Evolutionary conservation across 2,329 filamentous ascomycete genomes (phyloP), one percentile per base, ranked within the genome.

Genomic region (Xylaria sp.): DNA sequence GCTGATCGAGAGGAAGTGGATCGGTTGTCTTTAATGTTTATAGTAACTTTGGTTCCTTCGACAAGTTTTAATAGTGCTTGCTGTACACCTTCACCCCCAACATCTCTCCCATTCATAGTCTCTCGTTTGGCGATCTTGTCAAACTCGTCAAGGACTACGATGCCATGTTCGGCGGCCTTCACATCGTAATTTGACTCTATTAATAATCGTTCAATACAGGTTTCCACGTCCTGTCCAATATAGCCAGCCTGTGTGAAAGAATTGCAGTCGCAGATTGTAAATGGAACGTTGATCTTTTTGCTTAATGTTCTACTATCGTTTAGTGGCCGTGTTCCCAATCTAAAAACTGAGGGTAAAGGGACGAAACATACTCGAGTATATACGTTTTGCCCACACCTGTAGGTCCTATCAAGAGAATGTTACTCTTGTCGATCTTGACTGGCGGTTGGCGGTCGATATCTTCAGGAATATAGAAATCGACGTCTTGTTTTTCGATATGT

Each of bases 371-470:
- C 88, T 90, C 88, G 55, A 94, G 88, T 82, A 99, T 98, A 69
- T 98, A 90, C 0, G 96, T 99, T 82, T 99, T 99, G 14, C 96
- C 96, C 5, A 98, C 94, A 2, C 96, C 96, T 0, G 94, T 97
- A 0, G 96, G 96, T 0, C 96, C 96, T 30, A 98, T 87, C 61
- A 98, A 83, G 50, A 99, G 84, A 48, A 99, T 86, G 78, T 99
- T 99, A 75, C 94, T 97, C 82, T 99, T 99, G 79, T 98, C 94
- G 69, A 99, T 91, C 73, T 92, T 93, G 74, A 97, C 83, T 30
- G 82, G 82, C 11, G 83, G 79, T 1, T 82, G 79, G 3, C 78
- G 71, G 3, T 75, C 74, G 17, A 79, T 73, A 55, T 88, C 85
- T 59, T 89, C 86, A 2, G 82, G 78, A 30, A 82, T 78, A 69